Evolutionary conservation across 345 rosid species (phyloP).

Genomic region (Lagerstroemia speciosa): DNA sequence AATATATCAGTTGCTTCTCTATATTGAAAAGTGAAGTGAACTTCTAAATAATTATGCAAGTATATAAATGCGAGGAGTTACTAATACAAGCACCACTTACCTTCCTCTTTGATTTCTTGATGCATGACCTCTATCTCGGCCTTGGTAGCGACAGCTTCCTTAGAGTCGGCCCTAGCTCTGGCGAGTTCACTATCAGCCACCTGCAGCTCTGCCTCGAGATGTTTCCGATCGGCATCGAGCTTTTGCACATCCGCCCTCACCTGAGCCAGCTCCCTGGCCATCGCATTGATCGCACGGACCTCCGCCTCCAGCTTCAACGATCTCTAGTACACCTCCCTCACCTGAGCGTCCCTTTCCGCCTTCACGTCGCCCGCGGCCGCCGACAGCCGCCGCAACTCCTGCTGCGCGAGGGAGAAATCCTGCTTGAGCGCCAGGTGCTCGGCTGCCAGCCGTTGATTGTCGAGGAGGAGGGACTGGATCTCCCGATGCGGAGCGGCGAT

Average conservation of each 20-base stretch:
- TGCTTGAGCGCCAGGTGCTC: constrained; percentile 62
- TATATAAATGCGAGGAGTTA: background rate
- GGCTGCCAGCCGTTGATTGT: constrained; percentile 57
- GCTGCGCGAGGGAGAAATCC: constrained; percentile 49
- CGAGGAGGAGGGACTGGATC: constrained; percentile 57
- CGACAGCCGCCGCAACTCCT: constrained; percentile 38
- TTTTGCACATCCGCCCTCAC: constrained; percentile 44
- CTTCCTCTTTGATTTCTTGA: constrained; percentile 65
- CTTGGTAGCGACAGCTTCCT: constrained; percentile 28
- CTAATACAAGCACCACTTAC: constrained; percentile 20
- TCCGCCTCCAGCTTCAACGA: constrained; percentile 62
- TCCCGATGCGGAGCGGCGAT: constrained; percentile 56
- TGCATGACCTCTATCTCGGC: constrained; percentile 43
- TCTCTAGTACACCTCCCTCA: constrained; percentile 55
- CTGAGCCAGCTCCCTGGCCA: constrained; percentile 44
- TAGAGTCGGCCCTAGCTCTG: constrained; percentile 38
- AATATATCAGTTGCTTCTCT: background rate
- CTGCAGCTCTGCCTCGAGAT: constrained; percentile 33
- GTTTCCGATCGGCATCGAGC: constrained; percentile 28
- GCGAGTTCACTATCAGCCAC: constrained; percentile 32
- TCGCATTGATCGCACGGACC: constrained; percentile 40
- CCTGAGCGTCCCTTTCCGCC: constrained; percentile 53
- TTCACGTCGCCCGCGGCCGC: constrained; percentile 40
- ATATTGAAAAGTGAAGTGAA: background rate
- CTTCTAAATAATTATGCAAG: background rate